phyloP scores from a whole-genome alignment of 2,329 filamentous ascomycete species.

The Blastomyces percursus region DNA sequence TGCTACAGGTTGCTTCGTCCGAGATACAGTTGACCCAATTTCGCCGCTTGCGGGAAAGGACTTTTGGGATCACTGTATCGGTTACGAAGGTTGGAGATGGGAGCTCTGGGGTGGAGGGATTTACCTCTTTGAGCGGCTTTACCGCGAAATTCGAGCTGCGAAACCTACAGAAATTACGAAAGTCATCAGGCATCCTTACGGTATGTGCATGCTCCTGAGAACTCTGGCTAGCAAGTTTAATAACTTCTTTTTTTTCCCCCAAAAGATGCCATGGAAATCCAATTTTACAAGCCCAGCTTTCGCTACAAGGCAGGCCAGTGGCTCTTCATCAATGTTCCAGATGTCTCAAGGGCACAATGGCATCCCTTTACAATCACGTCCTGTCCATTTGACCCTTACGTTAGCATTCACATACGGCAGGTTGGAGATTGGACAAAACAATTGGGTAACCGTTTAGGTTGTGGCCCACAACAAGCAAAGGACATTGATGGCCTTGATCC shows the following conservation, averaged over 20 bases:
- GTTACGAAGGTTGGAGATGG: conserved; percentile 96
- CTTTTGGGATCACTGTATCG: conserved; percentile 90
- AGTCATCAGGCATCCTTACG: conserved; percentile 91
- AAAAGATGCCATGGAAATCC: conserved; percentile 84
- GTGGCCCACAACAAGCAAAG: conserved; percentile 74
- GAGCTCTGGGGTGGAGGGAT: conserved; percentile 76
- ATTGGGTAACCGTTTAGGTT: conserved; percentile 93
- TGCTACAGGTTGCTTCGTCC: conserved; percentile 90
- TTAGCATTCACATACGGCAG: conserved; percentile 89
- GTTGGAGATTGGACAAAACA: conserved; percentile 90
- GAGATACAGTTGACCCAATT: conserved; percentile 58
- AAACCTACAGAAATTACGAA: conserved; percentile 82
- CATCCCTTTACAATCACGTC: conserved; percentile 99
- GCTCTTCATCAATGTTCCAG: conserved; percentile 90
- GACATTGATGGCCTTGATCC: conserved; percentile 85
- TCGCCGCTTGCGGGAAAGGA: conserved; percentile 73
- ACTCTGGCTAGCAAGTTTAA: conserved; percentile 20
- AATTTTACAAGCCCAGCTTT: conserved; percentile 93
- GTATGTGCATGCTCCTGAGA: conserved; percentile 38
- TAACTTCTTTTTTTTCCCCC: neutral
- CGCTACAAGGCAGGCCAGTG: conserved; percentile 97
- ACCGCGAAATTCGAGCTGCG: conserved; percentile 76
- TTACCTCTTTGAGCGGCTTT: conserved; percentile 79
- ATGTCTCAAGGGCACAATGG: conserved; percentile 84
- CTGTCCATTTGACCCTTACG: conserved; percentile 88